Evolutionary conservation across 1,284 basidiomycete genomes (phyloP).

Genomic region (Phellopilus nigrolimitatus): DNA sequence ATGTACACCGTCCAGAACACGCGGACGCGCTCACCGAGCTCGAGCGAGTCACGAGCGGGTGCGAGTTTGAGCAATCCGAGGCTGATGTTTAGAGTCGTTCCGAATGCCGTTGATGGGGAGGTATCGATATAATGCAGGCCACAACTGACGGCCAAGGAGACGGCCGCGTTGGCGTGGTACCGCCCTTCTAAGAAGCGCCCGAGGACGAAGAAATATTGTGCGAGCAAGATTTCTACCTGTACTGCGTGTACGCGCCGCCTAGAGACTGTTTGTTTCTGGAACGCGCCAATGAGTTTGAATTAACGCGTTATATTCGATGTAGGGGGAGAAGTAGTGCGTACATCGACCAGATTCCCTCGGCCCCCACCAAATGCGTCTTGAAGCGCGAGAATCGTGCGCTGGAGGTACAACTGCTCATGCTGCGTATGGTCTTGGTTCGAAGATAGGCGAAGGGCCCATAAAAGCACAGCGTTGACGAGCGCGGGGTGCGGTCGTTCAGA

Average conservation of each 20-base stretch:
- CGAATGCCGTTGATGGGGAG: neutral
- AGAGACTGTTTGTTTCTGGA: too few relatives aligned
- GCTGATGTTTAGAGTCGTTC: neutral
- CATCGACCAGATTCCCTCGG: too few relatives aligned
- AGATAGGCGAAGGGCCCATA: slow-evolving; percentile 44
- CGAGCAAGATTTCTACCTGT: slow-evolving; percentile 51
- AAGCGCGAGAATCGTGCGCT: slow-evolving; percentile 39
- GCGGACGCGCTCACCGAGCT: slow-evolving; percentile 57
- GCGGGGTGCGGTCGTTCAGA: slow-evolving; percentile 42
- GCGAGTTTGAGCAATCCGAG: slow-evolving; percentile 16
- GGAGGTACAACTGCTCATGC: slow-evolving; percentile 36
- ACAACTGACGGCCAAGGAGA: slow-evolving; percentile 32
- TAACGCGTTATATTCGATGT: too few relatives aligned
- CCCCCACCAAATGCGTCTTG: slow-evolving; percentile 30
- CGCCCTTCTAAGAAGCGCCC: slow-evolving; percentile 36
- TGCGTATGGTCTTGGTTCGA: slow-evolving; percentile 23
- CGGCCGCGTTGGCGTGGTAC: too few relatives aligned
- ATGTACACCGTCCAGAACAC: slow-evolving; percentile 70
- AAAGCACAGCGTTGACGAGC: slow-evolving; percentile 44
- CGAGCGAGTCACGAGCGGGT: slow-evolving; percentile 35
- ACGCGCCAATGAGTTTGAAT: too few relatives aligned
- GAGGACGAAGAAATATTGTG: slow-evolving; percentile 45
- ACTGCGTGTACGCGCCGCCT: slow-evolving; percentile 38
- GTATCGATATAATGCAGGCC: slow-evolving; percentile 33
- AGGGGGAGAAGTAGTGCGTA: too few relatives aligned